Evolutionary conservation across 768 basidiomycete species (phyloP).

Genomic region (Lactarius tabidus): DNA sequence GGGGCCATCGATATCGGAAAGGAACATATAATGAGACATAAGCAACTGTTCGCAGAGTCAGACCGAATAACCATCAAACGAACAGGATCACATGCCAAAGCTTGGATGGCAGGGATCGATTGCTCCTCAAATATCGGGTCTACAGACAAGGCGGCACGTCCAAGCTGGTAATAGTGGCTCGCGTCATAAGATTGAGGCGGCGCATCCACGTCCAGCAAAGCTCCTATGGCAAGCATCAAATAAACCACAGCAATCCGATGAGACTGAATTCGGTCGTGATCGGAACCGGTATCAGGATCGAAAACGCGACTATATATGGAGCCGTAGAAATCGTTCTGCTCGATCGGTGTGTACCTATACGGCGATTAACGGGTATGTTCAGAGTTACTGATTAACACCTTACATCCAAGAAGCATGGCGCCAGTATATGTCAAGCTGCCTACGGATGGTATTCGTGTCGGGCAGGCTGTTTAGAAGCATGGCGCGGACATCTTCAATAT

Average conservation of each 20-base stretch:
- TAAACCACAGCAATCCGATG: conserved; percentile 58
- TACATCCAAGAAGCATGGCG: conserved; percentile 71
- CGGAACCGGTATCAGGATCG: conserved; percentile 37
- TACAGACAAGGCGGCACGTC: conserved; percentile 53
- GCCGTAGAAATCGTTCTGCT: conserved; percentile 52
- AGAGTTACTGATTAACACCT: conserved; percentile 28
- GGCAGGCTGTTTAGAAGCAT: conserved; percentile 49
- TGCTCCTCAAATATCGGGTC: conserved; percentile 65
- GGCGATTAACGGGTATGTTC: neutral
- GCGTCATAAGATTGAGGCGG: conserved; percentile 52
- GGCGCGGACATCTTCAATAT: conserved; percentile 41
- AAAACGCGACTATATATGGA: conserved; percentile 52
- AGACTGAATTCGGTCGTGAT: conserved; percentile 41
- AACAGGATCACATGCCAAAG: conserved; percentile 44
- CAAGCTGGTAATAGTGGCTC: conserved; percentile 57
- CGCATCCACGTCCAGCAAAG: conserved; percentile 55
- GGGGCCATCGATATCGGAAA: conserved; percentile 48
- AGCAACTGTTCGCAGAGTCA: conserved; percentile 45
- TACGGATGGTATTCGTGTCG: conserved; percentile 31
- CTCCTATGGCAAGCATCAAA: conserved; percentile 61
- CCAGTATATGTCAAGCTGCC: conserved; percentile 52
- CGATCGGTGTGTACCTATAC: conserved; percentile 62
- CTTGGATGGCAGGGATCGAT: conserved; percentile 59
- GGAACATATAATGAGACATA: conserved; percentile 48
- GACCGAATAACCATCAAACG: conserved; percentile 12